These are phyloP conservation scores for Physcomitrellopsis africana DNA, from an alignment of 225 moss, liverwort and hornwort genomes.

Conservation along the genomic window DNA sequence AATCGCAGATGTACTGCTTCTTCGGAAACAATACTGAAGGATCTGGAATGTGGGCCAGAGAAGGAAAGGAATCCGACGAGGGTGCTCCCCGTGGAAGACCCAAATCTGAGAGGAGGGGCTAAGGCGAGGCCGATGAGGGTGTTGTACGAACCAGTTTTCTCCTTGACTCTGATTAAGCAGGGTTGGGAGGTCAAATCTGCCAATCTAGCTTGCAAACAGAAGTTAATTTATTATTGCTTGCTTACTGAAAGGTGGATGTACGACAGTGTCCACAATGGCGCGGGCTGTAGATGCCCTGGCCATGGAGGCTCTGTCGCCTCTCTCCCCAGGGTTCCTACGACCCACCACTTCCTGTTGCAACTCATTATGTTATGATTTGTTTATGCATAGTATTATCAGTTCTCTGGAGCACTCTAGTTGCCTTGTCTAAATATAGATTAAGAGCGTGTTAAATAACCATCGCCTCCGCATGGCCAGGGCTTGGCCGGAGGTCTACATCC, in stretches of 20 bases:
- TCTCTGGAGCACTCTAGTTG: not conserved
- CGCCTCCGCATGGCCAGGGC: slow-evolving; percentile 14
- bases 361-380: not conserved
- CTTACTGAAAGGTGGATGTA: slow-evolving; percentile 17
- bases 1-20: not conserved
- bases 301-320: slow-evolving; percentile 7
- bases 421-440: slow-evolving; percentile 14
- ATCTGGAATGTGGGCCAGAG: slow-evolving; percentile 13
- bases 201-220: slow-evolving; percentile 24
- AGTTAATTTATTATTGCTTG: slow-evolving; percentile 17
- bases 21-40: not conserved
- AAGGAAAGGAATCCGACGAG: not conserved
- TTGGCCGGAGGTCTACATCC: slow-evolving; percentile 1
- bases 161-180: slow-evolving; percentile 9
- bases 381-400: too few species aligned
- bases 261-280: slow-evolving; percentile 31
- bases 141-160: not conserved
- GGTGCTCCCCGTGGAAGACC: not conserved
- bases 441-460: not conserved
- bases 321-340: not conserved
- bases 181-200: slow-evolving; percentile 10
- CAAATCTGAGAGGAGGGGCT: not conserved
- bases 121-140: too few species aligned
- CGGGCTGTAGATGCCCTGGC: slow-evolving; percentile 19
- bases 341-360: not conserved